phyloP scores from a whole-genome alignment of 331 rosid species.

The Cydonia oblonga region DNA sequence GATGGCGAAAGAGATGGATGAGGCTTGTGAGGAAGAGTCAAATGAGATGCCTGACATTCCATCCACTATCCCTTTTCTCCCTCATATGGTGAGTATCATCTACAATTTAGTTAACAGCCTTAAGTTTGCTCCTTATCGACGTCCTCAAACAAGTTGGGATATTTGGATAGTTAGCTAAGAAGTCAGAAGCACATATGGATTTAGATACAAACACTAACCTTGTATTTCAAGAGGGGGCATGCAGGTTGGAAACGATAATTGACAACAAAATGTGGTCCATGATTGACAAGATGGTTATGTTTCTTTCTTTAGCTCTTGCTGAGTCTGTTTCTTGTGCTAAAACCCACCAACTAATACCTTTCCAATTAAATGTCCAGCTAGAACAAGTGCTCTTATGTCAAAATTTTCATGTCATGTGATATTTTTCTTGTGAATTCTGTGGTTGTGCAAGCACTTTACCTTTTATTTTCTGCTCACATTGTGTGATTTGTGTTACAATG shows the following conservation, averaged over 20 bases:
- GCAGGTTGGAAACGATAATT: not conserved
- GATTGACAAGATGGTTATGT: not conserved
- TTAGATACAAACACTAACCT: not conserved
- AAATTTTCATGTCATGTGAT: not conserved
- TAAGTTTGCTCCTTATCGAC: not conserved
- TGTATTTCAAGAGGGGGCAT: not conserved
- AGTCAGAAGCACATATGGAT: not conserved
- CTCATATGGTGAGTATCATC: constrained; percentile 50
- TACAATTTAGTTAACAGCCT: not conserved
- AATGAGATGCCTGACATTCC: constrained; percentile 88
- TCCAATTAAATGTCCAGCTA: not conserved
- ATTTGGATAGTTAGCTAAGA: not conserved
- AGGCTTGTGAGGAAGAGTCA: constrained; percentile 44
- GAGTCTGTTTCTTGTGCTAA: not conserved
- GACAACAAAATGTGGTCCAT: not conserved
- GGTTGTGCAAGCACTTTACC: not conserved
- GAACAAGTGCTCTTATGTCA: not conserved
- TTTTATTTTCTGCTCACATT: constrained; percentile 5
- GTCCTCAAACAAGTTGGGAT: not conserved
- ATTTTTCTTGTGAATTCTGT: constrained; percentile 12
- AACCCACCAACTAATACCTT: not conserved
- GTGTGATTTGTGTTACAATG: constrained; percentile 3
- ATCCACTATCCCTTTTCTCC: constrained; percentile 87
- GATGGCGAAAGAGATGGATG: constrained; percentile 19
- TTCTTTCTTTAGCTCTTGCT: not conserved